Percentiles rank a stretch among this genome's conserved stretches.
phyloP scores from a whole-genome alignment of 1,139 yeast species.

The Geotrichum phurueaensis region DNA sequence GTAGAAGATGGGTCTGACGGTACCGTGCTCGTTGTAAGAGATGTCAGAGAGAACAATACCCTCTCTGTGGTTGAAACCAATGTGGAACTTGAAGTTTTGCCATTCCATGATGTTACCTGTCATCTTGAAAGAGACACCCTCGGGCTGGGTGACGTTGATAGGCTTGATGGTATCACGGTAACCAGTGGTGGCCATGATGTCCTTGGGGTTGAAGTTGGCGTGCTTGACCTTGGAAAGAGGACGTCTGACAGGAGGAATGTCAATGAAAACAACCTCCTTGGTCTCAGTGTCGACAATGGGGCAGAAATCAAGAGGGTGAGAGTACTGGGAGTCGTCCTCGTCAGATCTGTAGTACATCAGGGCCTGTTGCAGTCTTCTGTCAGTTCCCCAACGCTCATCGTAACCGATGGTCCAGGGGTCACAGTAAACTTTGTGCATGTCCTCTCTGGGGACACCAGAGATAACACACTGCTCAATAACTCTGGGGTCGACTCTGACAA shows the following conservation, averaged over 20 bases:
- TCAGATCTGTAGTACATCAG: conserved; percentile 71
- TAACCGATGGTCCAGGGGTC: conserved; percentile 87
- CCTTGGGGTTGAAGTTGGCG: conserved; percentile 62
- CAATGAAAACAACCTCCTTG: conserved; percentile 62
- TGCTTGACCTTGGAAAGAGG: conserved; percentile 62
- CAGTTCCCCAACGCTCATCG: conserved; percentile 79
- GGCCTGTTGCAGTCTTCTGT: conserved; percentile 71
- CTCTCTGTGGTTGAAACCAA: conserved; percentile 81
- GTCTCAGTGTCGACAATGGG: conserved; percentile 75
- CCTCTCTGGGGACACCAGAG: conserved; percentile 58
- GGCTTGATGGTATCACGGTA: conserved; percentile 59
- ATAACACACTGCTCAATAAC: conserved; percentile 69
- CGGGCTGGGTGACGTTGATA: conserved; percentile 67
- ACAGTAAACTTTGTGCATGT: conserved; percentile 69
- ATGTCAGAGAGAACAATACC: conserved; percentile 75
- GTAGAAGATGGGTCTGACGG: conserved; percentile 65
- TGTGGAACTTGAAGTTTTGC: conserved; percentile 71
- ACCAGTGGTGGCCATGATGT: conserved; percentile 52
- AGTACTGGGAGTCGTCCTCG: conserved; percentile 76
- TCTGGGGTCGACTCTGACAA: conserved; percentile 59
- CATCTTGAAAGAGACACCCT: conserved; percentile 72
- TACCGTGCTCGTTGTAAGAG: conserved; percentile 67
- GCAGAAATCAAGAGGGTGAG: conserved; percentile 77
- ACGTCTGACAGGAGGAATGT: conserved; percentile 69
- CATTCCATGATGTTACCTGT: conserved; percentile 64